These are phyloP conservation scores for Podochytrium sp. DNA, from an alignment of 192 early-diverging fungal genomes.

Conservation along the genomic window DNA sequence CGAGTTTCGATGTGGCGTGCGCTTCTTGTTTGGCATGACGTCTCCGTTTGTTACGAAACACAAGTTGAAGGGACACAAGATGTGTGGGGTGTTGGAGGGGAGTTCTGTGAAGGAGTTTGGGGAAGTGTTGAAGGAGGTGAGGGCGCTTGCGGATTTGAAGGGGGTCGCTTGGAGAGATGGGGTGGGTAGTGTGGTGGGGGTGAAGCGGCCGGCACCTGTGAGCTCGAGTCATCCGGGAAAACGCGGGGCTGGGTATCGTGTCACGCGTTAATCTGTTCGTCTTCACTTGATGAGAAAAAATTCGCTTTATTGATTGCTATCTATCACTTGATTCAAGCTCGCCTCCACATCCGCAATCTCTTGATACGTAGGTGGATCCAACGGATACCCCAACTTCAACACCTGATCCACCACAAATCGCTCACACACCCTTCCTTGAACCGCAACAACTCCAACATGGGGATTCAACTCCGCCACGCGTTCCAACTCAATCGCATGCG, in stretches of 20 bases:
- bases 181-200: not conserved
- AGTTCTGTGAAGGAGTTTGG: not conserved
- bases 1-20: conserved; percentile 1
- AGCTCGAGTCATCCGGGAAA: too few species aligned
- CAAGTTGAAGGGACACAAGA: not conserved
- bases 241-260: too few species aligned
- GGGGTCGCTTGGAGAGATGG: too few species aligned
- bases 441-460: conserved; percentile 2
- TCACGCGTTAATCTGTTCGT: too few species aligned
- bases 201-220: too few species aligned
- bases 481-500: conserved; percentile 15
- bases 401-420: conserved; percentile 12
- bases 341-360: too few species aligned
- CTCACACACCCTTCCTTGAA: conserved; percentile 18
- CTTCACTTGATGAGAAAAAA: too few species aligned
- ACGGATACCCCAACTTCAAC: conserved; percentile 18
- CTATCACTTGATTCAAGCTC: too few species aligned
- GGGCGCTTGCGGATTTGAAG: not conserved
- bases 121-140: not conserved
- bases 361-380: conserved; percentile 11
- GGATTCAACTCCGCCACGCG: conserved; percentile 9
- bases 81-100: not conserved
- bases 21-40: conserved; percentile 2
- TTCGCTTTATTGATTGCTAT: too few species aligned
- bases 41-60: not conserved